Base-by-base conservation (phyloP, 441 rosid species). In the Adansonia rubrostipa region DNA sequence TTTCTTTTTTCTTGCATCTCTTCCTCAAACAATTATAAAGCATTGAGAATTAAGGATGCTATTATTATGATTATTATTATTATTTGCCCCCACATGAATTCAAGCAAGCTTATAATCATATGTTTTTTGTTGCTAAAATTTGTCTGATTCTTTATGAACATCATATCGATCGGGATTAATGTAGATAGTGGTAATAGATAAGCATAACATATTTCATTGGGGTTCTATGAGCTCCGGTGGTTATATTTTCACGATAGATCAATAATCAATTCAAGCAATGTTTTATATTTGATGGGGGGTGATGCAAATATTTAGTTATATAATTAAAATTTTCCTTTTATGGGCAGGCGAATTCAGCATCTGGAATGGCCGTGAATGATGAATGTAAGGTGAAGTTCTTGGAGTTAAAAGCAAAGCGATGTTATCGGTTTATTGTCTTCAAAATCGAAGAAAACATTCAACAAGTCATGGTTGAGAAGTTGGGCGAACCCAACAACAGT, bases 401-500 rank as follows among this genome's bases (percentile, higher is more conserved):
- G 80, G 92, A 90, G 60, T 75, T 88, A 9, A 88, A 90, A 76
- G 83, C 91, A 1, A 90, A 87, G 80, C 85, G 93, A 74, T 86
- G n/a, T 77, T 82, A 85, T 22, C 75, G 93, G 36, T 90, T 79
- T 73, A 87, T 90, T 11, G 85, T 87, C 50, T 90, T 88, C 88
- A 90, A 82, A 79, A 86, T 90, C 9, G 91, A 90, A 22, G 89
- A 90, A 22, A 81, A 77, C 13, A 78, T 79, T 53, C 89, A 88
- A 4, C 86, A 84, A 44, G 89, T 90, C 19, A 56, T 70, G 5
- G 85, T 88, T 0, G 91, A 88, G 36, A 88, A 87, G 36, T 7
- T 87, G 0, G 92, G 93, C 0, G 77, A 73, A n/a, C 82, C 92
- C 0, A 62, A 9, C 0, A 73, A 80, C 14, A 81, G 57, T 73